A percentile compares a stretch with the other conserved stretches of the same genome.
phyloP scores from a whole-genome alignment of 805 yeast species.

The Candida silvicultrix region DNA sequence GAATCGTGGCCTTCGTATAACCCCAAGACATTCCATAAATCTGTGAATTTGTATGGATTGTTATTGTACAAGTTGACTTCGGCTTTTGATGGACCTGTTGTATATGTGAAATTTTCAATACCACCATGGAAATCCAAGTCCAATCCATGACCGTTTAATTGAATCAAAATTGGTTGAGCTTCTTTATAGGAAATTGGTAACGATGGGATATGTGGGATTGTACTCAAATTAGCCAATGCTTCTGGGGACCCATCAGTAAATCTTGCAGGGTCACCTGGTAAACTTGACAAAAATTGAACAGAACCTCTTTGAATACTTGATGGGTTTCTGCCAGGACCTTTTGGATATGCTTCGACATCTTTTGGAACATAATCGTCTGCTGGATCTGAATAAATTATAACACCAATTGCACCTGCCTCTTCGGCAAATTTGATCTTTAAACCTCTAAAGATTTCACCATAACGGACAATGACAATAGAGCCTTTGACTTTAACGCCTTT shows the following conservation, averaged over 20 bases:
- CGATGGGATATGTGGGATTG: conserved; percentile 63
- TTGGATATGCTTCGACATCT: conserved; percentile 62
- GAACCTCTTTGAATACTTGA: conserved; percentile 74
- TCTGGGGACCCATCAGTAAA: conserved; percentile 61
- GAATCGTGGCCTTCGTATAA: conserved; percentile 45
- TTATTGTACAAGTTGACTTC: conserved; percentile 49
- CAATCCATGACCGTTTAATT: conserved; percentile 53
- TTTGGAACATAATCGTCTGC: conserved; percentile 52
- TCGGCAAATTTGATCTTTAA: conserved; percentile 73
- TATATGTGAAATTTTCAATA: conserved; percentile 37
- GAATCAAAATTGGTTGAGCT: conserved; percentile 53
- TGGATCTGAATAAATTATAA: conserved; percentile 64
- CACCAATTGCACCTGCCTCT: conserved; percentile 63
- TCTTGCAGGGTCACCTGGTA: conserved; percentile 72
- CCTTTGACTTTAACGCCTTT: conserved; percentile 46
- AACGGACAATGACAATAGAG: conserved; percentile 60
- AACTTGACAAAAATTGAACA: conserved; percentile 50
- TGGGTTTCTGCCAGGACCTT: conserved; percentile 76
- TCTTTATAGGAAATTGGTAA: conserved; percentile 63
- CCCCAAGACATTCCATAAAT: conserved; percentile 60
- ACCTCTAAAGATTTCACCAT: conserved; percentile 65
- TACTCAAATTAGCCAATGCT: conserved; percentile 37
- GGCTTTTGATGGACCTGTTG: conserved; percentile 43
- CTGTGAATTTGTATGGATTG: conserved; percentile 56
- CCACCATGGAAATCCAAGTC: conserved; percentile 44